Evolutionary conservation across 164 flowering plant species (phyloP).

Genomic region (Saururus chinensis): DNA sequence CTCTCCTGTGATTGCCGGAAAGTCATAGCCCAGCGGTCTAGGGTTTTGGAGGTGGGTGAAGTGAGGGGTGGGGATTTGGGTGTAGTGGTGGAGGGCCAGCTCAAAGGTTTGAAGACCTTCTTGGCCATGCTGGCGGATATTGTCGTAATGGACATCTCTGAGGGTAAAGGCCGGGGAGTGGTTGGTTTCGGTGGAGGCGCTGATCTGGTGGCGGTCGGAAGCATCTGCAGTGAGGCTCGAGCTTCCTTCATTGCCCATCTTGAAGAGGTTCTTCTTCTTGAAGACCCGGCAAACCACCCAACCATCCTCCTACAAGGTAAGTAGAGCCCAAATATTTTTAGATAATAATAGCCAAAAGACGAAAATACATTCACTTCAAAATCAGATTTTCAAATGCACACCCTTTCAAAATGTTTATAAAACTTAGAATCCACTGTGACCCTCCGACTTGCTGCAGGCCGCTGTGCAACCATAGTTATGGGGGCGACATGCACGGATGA

Average conservation of each 20-base stretch:
- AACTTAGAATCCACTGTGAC: too few species aligned
- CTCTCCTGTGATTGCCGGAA: slow-evolving; percentile 14
- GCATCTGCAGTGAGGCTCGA: background rate
- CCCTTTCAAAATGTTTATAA: too few species aligned
- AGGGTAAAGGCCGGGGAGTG: slow-evolving; percentile 15
- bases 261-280: slow-evolving; percentile 87
- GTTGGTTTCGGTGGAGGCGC: slow-evolving; percentile 6
- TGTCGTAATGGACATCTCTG: slow-evolving; percentile 11
- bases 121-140: background rate
- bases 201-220: background rate
- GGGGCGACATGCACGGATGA: too few species aligned
- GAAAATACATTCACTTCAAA: too few species aligned
- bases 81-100: slow-evolving; percentile 22
- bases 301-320: slow-evolving; percentile 62
- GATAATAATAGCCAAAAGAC: background rate
- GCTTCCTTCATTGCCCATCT: slow-evolving; percentile 38
- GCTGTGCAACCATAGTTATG: too few species aligned
- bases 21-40: slow-evolving; percentile 22
- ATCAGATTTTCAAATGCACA: too few species aligned
- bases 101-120: slow-evolving; percentile 16
- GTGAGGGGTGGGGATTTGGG: slow-evolving; percentile 19
- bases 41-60: slow-evolving; percentile 19
- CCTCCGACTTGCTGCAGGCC: too few species aligned
- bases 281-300: slow-evolving; percentile 94
- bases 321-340: too few species aligned